Base-by-base conservation (phyloP, 1,284 basidiomycete genomes). In the Moesziomyces globuligerus region DNA sequence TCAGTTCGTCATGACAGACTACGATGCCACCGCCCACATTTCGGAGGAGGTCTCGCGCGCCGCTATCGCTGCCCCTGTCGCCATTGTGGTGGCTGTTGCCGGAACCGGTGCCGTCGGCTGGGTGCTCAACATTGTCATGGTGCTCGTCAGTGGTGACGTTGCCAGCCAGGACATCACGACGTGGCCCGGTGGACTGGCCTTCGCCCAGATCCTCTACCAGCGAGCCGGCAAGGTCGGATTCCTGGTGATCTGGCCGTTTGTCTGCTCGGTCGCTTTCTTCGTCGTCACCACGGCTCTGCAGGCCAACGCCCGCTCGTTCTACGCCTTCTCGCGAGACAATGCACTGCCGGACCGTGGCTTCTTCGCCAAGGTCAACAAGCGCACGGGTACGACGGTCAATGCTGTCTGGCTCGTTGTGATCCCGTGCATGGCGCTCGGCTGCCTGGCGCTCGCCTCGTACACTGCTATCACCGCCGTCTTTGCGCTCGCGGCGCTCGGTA, bases 31-130 rank as follows among this genome's bases (percentile, higher is more conserved):
- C 6, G 92, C 92, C 2, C 94, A 96, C 82, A 95, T 96, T 67
- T 91, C 90, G 6, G 93, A 96, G 80, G 94, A 96, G 84, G 91
- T 96, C 32, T 89, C 88, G 76, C 87, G 91, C 47, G 93, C 94
- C 9, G 91, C 93, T 3, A 91, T 93, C 74, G 90, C 92, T 53
- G 92, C 83, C 3, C 84, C 84, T 11, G 83, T 88, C 40, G 92
- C 91, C 10, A 93, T 94, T 78, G 89, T 94, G 80, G 90, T 93
- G 48, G 93, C 93, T 52, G 92, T 94, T 28, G 84, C 49, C 10
- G 76, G 73, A 39, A 80, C 76, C 17, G 74, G 79, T 39, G 48
- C 76, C 21, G 40, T 78, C 46, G 78, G 76, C 40, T 79, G 79
- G 78, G 45, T 83, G 40, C 80, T 81, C 72, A 82, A 83, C 75